Percentiles rank a stretch among this genome's conserved stretches.
phyloP scores from a whole-genome alignment of 352 stramenopile genomes.

The Elongisporangium undulatum region DNA sequence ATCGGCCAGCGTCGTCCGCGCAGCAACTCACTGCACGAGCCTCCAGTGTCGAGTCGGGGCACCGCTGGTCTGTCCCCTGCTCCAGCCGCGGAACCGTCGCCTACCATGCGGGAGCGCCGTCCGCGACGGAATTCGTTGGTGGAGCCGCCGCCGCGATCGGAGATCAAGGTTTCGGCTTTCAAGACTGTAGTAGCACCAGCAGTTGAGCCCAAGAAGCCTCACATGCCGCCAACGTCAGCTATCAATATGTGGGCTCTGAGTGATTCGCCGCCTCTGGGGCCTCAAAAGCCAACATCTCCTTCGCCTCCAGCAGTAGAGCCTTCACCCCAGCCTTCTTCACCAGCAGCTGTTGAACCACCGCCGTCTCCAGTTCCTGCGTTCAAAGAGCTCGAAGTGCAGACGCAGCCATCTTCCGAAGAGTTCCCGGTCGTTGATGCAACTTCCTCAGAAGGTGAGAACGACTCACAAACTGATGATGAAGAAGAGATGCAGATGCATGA shows the following conservation, averaged over 20 bases:
- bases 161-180: constrained; percentile 43
- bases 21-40: constrained; percentile 2
- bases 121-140: constrained; percentile 22
- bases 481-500: background rate
- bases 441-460: background rate
- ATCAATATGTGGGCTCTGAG: background rate
- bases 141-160: constrained; percentile 35
- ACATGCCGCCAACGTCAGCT: background rate
- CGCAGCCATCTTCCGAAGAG: background rate
- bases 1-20: constrained; percentile 32
- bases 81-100: constrained; percentile 26
- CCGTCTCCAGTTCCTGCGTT: background rate
- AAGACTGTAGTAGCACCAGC: constrained; percentile 18
- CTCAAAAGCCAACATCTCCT: background rate
- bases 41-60: constrained; percentile 1
- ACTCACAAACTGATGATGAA: background rate
- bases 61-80: constrained; percentile 15
- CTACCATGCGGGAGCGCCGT: constrained; percentile 33
- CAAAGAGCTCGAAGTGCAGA: background rate
- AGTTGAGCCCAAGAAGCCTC: constrained; percentile 11
- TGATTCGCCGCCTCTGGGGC: background rate
- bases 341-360: background rate
- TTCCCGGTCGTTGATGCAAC: background rate
- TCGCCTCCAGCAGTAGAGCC: constrained; percentile 4
- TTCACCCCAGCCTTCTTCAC: constrained; percentile 1